phyloP scores from a whole-genome alignment of 768 basidiomycete genomes.

The Trametes villosa region DNA sequence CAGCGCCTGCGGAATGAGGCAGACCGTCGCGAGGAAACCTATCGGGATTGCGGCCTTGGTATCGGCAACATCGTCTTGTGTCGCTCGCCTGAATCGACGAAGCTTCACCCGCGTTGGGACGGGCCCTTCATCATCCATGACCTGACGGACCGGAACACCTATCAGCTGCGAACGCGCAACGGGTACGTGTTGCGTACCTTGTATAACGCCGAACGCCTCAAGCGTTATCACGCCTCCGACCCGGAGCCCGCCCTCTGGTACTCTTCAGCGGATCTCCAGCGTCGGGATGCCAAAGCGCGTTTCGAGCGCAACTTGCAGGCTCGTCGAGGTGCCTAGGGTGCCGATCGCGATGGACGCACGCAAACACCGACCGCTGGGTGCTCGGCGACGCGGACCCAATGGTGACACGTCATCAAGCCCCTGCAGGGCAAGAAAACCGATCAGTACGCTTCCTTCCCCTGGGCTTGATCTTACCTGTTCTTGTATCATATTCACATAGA shows the following conservation, averaged over 20 bases:
- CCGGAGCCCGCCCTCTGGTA: slow-evolving; percentile 13
- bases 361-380: too few relatives aligned
- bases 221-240: slow-evolving; percentile 2
- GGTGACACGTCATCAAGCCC: background rate
- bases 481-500: background rate
- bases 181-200: slow-evolving; percentile 13
- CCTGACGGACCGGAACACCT: slow-evolving; percentile 27
- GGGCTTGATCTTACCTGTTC: background rate
- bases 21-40: slow-evolving; percentile 16
- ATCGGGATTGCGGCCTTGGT: slow-evolving; percentile 22
- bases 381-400: too few relatives aligned
- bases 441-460: background rate
- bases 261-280: slow-evolving; percentile 4
- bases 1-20: slow-evolving; percentile 24
- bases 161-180: slow-evolving; percentile 26
- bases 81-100: slow-evolving; percentile 19
- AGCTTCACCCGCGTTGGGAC: slow-evolving; percentile 31
- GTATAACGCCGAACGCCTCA: slow-evolving; percentile 15
- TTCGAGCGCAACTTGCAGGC: slow-evolving; percentile 1
- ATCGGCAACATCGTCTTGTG: slow-evolving; percentile 27
- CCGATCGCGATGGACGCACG: too few relatives aligned
- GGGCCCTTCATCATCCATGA: slow-evolving; percentile 26
- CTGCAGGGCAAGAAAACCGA: background rate
- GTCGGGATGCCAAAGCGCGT: slow-evolving; percentile 8
- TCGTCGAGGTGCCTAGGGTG: background rate